Conservation (phyloP, 768 basidiomycete genomes). For the Pulveroboletus sp. region DNA sequence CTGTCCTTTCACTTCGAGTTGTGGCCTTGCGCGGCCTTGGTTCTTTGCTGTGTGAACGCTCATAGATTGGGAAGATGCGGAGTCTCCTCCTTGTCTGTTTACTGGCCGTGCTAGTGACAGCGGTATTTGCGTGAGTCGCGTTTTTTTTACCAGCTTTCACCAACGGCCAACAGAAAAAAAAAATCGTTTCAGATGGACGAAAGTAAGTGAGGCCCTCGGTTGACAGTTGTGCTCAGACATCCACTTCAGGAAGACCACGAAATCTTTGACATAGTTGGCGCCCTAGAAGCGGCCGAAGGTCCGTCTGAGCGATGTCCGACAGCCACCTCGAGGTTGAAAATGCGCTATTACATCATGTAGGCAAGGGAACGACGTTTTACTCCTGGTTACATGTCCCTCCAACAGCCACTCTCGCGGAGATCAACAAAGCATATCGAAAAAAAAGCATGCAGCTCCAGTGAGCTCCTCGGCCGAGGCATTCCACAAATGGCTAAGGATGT, state of each 20-base stretch:
- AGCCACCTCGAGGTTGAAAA: conserved; percentile 1
- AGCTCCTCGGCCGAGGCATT: conserved; percentile 22
- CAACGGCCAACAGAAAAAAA: not conserved
- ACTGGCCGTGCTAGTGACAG: conserved; percentile 49
- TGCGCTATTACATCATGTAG: conserved; percentile 29
- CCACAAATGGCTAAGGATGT: conserved; percentile 1
- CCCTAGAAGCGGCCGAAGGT: conserved; percentile 78
- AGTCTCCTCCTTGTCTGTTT: conserved; percentile 41
- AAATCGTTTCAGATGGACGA: conserved; percentile 57
- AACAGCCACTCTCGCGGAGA: conserved; percentile 69
- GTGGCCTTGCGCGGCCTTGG: not conserved
- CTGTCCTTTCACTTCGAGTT: not conserved
- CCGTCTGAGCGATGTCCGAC: conserved; percentile 12
- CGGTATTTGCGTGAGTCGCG: conserved; percentile 54
- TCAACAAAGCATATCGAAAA: conserved; percentile 87
- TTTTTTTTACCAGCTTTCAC: not conserved
- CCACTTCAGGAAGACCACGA: conserved; percentile 80
- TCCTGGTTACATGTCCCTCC: conserved; percentile 82
- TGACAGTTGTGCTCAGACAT: conserved; percentile 4
- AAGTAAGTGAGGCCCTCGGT: conserved; percentile 37
- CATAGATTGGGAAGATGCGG: conserved; percentile 42
- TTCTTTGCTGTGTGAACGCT: not conserved
- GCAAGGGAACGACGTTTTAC: conserved; percentile 93
- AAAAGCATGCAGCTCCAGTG: conserved; percentile 89
- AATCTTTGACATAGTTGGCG: conserved; percentile 90